Evolutionary conservation across 2,329 filamentous ascomycete genomes (phyloP), one percentile per base, ranked within the genome.

Genomic region (Sphaerulina musiva): DNA sequence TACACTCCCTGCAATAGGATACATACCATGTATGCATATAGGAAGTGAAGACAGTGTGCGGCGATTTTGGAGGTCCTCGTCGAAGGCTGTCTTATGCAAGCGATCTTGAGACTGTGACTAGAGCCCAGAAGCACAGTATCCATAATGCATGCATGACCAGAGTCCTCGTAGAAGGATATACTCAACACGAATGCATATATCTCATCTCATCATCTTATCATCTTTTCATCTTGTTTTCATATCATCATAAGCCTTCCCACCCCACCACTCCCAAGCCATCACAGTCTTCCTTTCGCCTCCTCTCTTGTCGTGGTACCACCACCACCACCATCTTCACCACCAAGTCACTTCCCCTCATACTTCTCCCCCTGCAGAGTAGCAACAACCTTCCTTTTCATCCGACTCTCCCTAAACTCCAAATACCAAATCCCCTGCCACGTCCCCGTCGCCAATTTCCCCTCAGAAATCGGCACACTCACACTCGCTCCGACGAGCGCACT

Each of bases 371-470:
- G 91, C 58, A 97, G 95, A 1, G 93, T 97, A 51, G 92, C 92
- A 58, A 98, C 85, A 10, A 97, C 81, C 69, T 83, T 87, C 66
- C 93, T 81, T 59, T 82, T 78, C 72, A 96, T 91, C 72, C 82
- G 89, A 62, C 76, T 76, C 2, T 76, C 80, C 53, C 92, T 80
- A 70, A 97, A 97, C 73, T 97, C 93, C 60, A 96, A 74, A 71
- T 95, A 95, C 87, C 89, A 97, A 56, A 97, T 92, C 0, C 93
- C 83, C 83, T 93, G 88, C 88, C 87, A 92, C 12, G 82, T 85
- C 1, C 82, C 82, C 12, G 78, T 81, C 8, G 76, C 84, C 68
- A 97, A 71, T 63, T 81, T 84, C 39, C 93, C 93, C 66, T 97
- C 84, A 56, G 81, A 86, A 70, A 98, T 96, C 1, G 93, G 93